A percentile compares a stretch with the other conserved stretches of the same genome.
These are phyloP conservation scores for Phytomonas sp. DNA, from an alignment of 208 protist species.

Conservation along the genomic window DNA sequence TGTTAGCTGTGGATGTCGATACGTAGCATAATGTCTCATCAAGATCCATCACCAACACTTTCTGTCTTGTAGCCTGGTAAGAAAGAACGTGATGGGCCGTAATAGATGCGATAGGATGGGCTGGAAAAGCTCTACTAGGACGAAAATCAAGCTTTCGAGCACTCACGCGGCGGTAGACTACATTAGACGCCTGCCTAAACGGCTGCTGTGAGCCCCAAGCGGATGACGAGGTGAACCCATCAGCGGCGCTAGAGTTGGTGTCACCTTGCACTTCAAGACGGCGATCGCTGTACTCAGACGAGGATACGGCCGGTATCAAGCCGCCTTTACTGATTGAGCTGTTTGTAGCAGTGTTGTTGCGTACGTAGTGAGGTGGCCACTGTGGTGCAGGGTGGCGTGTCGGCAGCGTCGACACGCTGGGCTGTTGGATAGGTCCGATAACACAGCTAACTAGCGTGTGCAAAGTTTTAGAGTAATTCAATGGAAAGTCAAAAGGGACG, in stretches of 20 bases:
- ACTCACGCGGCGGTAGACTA: constrained; percentile 71
- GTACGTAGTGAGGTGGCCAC: constrained; percentile 70
- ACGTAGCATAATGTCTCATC: constrained; percentile 87
- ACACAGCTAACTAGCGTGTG: constrained; percentile 67
- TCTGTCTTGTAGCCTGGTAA: constrained; percentile 80
- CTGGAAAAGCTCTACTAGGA: constrained; percentile 20
- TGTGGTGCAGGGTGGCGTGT: constrained; percentile 62
- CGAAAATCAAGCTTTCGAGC: constrained; percentile 51
- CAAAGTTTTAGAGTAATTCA: constrained; percentile 47
- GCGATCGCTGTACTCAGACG: background rate
- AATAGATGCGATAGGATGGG: constrained; percentile 63
- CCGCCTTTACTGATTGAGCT: constrained; percentile 5
- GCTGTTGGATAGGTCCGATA: constrained; percentile 75
- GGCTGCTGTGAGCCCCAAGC: background rate
- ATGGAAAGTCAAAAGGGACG: constrained; percentile 31
- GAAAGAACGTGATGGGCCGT: constrained; percentile 78
- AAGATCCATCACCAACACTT: constrained; percentile 85
- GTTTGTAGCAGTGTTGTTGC: constrained; percentile 12
- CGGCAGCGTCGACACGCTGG: constrained; percentile 52
- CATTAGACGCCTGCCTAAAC: constrained; percentile 22
- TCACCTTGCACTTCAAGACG: background rate
- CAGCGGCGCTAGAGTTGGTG: background rate
- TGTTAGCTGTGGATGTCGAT: constrained; percentile 57
- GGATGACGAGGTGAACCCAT: background rate
- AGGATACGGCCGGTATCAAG: background rate